A percentile compares a stretch with the other conserved stretches of the same genome.
These are phyloP conservation scores for Solanum arcanum DNA, from an alignment of 257 asterid species.

Conservation along the genomic window DNA sequence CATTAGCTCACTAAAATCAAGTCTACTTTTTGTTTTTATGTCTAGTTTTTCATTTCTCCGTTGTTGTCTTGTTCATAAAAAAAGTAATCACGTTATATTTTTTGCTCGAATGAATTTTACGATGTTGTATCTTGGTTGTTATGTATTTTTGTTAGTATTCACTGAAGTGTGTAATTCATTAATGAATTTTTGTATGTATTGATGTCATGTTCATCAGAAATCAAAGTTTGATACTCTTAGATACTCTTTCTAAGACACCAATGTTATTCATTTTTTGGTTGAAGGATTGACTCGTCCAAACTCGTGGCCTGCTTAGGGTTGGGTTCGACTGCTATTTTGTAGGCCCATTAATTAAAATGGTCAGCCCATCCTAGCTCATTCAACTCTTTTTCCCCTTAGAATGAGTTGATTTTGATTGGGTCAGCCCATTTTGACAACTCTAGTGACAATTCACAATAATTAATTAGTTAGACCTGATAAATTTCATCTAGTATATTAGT, in stretches of 20 bases:
- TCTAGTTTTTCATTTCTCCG: not conserved
- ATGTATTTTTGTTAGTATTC: not conserved
- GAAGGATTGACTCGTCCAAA: not conserved
- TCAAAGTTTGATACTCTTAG: not conserved
- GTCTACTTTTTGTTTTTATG: no score
- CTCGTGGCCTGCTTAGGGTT: not conserved
- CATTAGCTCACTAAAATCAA: not conserved
- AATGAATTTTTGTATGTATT: not conserved
- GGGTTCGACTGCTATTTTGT: not conserved
- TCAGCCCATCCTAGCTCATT: not conserved
- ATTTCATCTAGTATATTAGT: not conserved
- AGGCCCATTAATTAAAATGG: not conserved
- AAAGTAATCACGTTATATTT: not conserved
- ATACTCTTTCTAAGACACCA: not conserved
- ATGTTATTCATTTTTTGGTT: not conserved
- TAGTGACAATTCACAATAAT: not conserved
- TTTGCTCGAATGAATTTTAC: not conserved
- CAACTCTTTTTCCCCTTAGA: not conserved
- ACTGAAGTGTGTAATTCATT: not conserved
- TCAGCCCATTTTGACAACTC: not conserved
- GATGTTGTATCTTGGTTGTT: not conserved
- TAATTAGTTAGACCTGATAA: not conserved
- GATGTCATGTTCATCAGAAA: not conserved
- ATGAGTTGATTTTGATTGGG: accelerated
- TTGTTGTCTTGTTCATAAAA: not conserved